These are phyloP conservation scores for Diversispora epigaea DNA, from an alignment of 192 early-diverging fungal species.

Conservation along the genomic window DNA sequence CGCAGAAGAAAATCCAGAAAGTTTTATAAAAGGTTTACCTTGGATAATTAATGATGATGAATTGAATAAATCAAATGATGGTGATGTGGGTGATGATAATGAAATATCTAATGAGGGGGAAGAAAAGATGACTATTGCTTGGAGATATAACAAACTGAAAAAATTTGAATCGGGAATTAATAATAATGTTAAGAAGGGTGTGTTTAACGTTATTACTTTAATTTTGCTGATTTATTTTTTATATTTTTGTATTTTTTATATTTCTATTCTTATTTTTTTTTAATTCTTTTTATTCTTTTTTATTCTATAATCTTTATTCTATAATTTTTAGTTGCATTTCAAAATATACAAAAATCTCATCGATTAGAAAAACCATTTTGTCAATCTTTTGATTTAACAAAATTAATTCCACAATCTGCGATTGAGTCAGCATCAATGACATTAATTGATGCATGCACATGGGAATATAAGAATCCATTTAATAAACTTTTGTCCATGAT, in stretches of 20 bases:
- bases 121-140: constrained; percentile 88
- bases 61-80: constrained; percentile 42
- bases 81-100: constrained; percentile 47
- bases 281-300: too few relatives aligned
- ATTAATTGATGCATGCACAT: constrained; percentile 41
- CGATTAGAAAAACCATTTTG: constrained; percentile 61
- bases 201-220: neutral
- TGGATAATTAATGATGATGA: constrained; percentile 59
- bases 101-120: constrained; percentile 38
- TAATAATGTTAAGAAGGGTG: constrained; percentile 42
- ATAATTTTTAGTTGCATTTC: too few relatives aligned
- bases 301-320: too few relatives aligned
- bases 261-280: neutral
- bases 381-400: constrained; percentile 83
- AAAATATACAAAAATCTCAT: neutral
- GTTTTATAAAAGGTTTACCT: constrained; percentile 62
- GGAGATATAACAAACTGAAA: constrained; percentile 89
- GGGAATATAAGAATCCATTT: constrained; percentile 38
- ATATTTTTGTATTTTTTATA: neutral
- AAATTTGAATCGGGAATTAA: constrained; percentile 47
- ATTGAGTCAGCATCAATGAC: constrained; percentile 57
- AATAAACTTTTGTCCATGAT: constrained; percentile 49
- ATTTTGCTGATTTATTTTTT: neutral
- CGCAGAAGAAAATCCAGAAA: constrained; percentile 64
- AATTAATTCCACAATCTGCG: constrained; percentile 59